Conservation (phyloP, 805 yeast genomes). For the Nakazawaea anatomiae region DNA sequence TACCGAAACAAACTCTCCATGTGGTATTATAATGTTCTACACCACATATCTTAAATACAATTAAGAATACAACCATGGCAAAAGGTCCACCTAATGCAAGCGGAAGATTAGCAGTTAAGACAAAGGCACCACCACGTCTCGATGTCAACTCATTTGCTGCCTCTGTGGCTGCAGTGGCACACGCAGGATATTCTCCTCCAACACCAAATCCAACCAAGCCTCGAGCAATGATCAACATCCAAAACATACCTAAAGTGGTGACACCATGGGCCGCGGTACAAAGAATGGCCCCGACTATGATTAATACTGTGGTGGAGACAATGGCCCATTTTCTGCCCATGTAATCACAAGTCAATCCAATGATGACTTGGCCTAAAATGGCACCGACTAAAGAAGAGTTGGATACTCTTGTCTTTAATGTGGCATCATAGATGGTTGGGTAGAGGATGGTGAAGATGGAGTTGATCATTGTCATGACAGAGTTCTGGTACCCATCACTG, state of each 20-base stretch:
- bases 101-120: constrained; percentile 67
- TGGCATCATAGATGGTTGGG: constrained; percentile 35
- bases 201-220: constrained; percentile 77
- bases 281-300: constrained; percentile 58
- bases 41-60: constrained; percentile 57
- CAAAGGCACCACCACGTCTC: constrained; percentile 61
- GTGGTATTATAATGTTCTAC: constrained; percentile 38
- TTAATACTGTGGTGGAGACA: constrained; percentile 52
- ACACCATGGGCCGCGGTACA: constrained; percentile 69
- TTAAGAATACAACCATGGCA: constrained; percentile 61
- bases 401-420: constrained; percentile 59
- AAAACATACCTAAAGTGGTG: constrained; percentile 55
- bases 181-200: constrained; percentile 73
- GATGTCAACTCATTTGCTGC: constrained; percentile 25
- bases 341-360: constrained; percentile 62
- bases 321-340: constrained; percentile 70
- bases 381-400: constrained; percentile 67
- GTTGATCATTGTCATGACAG: constrained; percentile 66
- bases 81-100: constrained; percentile 74
- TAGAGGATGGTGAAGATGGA: constrained; percentile 43
- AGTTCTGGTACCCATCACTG: constrained; percentile 75
- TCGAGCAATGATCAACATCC: constrained; percentile 71
- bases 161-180: constrained; percentile 65
- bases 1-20: constrained; percentile 67
- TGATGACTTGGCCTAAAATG: constrained; percentile 60